These are phyloP conservation scores for Sclerotinia sclerotiorum DNA, from an alignment of 2,329 filamentous ascomycete species.

Conservation along the genomic window DNA sequence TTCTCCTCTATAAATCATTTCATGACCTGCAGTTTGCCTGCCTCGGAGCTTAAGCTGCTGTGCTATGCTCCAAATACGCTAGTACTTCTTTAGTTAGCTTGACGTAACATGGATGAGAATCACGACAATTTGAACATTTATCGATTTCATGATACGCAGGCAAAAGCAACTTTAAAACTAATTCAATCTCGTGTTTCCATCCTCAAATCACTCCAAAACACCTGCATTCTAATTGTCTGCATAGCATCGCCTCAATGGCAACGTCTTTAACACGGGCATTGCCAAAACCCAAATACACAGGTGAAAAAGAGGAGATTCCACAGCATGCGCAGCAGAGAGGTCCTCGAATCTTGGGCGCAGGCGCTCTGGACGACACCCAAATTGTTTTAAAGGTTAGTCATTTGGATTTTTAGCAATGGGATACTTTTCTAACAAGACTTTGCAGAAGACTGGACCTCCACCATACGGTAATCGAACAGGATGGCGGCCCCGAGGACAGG, in stretches of 20 bases:
- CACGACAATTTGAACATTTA: slow-evolving; percentile 25
- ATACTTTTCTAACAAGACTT: slow-evolving; percentile 31
- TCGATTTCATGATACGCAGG: slow-evolving; percentile 18
- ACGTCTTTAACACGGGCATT: slow-evolving; percentile 75
- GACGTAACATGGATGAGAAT: slow-evolving; percentile 17
- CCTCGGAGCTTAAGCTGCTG: neutral
- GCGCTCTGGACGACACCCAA: slow-evolving; percentile 80
- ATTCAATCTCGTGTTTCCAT: slow-evolving; percentile 14
- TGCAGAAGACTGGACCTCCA: slow-evolving; percentile 75
- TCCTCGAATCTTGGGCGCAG: slow-evolving; percentile 76
- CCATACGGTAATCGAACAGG: slow-evolving; percentile 81
- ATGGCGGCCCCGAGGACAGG: slow-evolving; percentile 85
- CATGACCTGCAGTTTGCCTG: too few species aligned
- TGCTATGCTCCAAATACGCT: slow-evolving; percentile 15
- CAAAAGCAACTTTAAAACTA: neutral
- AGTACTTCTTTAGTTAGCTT: slow-evolving; percentile 24
- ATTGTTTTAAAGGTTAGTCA: slow-evolving; percentile 69
- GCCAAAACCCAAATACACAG: slow-evolving; percentile 87
- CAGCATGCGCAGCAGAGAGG: slow-evolving; percentile 71
- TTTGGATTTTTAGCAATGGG: neutral
- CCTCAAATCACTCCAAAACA: neutral
- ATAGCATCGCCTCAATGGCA: slow-evolving; percentile 63
- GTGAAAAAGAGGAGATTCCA: slow-evolving; percentile 80
- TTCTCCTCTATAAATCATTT: too few species aligned
- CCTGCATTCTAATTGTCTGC: neutral